These are phyloP conservation scores for Neocatenulostroma microsporum DNA, from an alignment of 2,329 filamentous ascomycete genomes.

Conservation along the genomic window DNA sequence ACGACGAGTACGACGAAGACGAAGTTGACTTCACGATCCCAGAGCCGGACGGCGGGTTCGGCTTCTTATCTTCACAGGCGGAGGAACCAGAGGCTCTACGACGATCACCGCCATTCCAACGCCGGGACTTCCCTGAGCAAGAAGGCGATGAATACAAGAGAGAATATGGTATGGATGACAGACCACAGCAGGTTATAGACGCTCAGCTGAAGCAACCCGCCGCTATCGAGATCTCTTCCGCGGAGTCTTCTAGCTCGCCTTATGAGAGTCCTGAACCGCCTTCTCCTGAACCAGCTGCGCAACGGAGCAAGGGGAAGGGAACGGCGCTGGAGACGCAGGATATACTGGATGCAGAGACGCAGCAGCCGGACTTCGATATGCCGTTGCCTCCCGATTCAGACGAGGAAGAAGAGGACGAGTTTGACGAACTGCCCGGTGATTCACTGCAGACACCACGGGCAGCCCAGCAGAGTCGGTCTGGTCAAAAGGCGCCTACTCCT, in stretches of 20 bases:
- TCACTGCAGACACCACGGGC: constrained; percentile 3
- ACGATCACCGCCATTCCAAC: constrained; percentile 2
- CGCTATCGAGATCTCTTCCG: constrained; percentile 1
- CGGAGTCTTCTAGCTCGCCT: constrained; percentile 6
- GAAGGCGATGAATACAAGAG: too few species aligned
- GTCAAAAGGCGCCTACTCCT: background rate
- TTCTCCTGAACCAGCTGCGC: background rate
- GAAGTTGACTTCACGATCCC: constrained; percentile 20
- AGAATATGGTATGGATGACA: too few species aligned
- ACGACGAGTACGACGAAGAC: constrained; percentile 7
- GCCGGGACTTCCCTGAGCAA: too few species aligned
- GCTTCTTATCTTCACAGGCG: constrained; percentile 10
- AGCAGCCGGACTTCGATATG: constrained; percentile 23
- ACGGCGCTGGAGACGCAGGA: constrained; percentile 26
- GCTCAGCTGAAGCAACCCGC: background rate
- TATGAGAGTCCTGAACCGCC: constrained; percentile 1
- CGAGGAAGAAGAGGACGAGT: constrained; percentile 7
- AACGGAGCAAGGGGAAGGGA: background rate
- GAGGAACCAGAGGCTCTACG: background rate
- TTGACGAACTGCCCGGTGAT: constrained; percentile 1
- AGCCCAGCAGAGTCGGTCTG: background rate
- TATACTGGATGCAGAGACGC: constrained; percentile 26
- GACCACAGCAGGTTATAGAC: too few species aligned
- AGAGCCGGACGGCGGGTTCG: constrained; percentile 23
- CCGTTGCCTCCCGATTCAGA: constrained; percentile 19